Base-by-base conservation (phyloP, 768 basidiomycete species). In the Leccinum imitatum region DNA sequence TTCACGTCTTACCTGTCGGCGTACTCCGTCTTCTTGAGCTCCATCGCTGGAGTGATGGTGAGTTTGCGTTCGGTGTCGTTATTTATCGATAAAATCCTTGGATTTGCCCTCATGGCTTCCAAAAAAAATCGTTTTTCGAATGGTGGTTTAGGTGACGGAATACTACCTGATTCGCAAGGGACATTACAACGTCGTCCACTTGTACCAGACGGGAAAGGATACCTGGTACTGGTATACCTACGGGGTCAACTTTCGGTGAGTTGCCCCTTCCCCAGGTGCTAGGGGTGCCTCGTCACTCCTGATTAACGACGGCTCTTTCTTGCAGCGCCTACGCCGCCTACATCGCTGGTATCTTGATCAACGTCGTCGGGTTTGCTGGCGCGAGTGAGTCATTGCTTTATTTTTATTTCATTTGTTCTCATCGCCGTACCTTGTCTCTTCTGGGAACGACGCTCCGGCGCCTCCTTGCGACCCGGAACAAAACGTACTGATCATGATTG, bases 1-100 rank as follows among this genome's bases (percentile, higher is more conserved):
- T 93, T 93, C 73, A 87, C 89, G 4, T 87, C 88, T 33, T 93
- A 93, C 72, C 82, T 93, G 25, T 89, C 87, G 3, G 88, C 89
- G 3, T 93, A 91, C 72, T 87, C 87, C 11, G 90, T 90, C 57
- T 93, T 89, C 78, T 76, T 90, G 50, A 88, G 87, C 53, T 91
- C 90, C 25, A 89, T 94, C 66, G 87, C 86, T 31, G 89, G 90
- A 10, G 89, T 91, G 19, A 90, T 91, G 87, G 86, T 87, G 52
- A 25, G 79, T 66, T 14, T 23, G 9, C 30, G 3, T 35, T 31
- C 8, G 25, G 14, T n/a, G n/a, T 3, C 14, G 13, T 47, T 3
- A 19, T n/a, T 46, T 11, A 6, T n/a, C 9, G 41, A 44, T 10
- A 44, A n/a, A 4, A 44, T 37, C 48, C 11, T 33, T 14, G 6